These are phyloP conservation scores for Dioscorea dumetorum DNA, from an alignment of 106 monocot species.

Conservation along the genomic window DNA sequence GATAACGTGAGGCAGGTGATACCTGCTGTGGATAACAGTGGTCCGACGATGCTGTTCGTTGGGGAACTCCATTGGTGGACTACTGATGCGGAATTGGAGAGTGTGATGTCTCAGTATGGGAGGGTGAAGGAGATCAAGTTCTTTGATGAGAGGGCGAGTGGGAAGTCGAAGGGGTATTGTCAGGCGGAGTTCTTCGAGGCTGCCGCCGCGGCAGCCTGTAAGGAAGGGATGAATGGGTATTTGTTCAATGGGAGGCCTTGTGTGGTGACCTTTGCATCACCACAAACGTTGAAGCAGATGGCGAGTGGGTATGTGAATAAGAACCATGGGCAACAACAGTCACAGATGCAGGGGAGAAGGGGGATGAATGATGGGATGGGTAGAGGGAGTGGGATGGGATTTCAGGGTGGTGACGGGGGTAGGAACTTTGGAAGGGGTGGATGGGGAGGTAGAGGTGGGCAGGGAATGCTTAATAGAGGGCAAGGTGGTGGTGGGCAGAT, in stretches of 20 bases:
- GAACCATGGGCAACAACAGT: constrained; percentile 20
- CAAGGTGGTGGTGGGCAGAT: constrained; percentile 24
- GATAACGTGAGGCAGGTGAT: neutral
- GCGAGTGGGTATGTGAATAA: constrained; percentile 24
- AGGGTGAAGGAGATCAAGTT: constrained; percentile 65
- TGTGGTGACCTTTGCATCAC: constrained; percentile 55
- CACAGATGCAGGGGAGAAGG: constrained; percentile 29
- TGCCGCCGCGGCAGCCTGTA: constrained; percentile 37
- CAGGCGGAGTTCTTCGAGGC: constrained; percentile 73
- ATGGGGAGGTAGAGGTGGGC: constrained; percentile 29
- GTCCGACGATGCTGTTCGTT: constrained; percentile 41
- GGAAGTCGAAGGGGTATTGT: constrained; percentile 72
- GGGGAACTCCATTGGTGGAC: constrained; percentile 83
- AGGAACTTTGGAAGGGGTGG: constrained; percentile 21
- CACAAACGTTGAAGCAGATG: constrained; percentile 45
- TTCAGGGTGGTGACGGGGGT: constrained; percentile 18
- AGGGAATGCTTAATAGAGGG: constrained; percentile 30
- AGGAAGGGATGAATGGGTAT: constrained; percentile 69
- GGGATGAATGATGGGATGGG: constrained; percentile 26
- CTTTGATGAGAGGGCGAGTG: constrained; percentile 71
- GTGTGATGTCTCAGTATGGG: constrained; percentile 39
- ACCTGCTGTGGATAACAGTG: constrained; percentile 13
- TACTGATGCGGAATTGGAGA: constrained; percentile 62
- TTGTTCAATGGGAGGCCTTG: constrained; percentile 52
- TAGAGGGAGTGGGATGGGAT: constrained; percentile 19